Conservation (phyloP, 2,329 filamentous ascomycete genomes). For the Zasmidium cellare region DNA sequence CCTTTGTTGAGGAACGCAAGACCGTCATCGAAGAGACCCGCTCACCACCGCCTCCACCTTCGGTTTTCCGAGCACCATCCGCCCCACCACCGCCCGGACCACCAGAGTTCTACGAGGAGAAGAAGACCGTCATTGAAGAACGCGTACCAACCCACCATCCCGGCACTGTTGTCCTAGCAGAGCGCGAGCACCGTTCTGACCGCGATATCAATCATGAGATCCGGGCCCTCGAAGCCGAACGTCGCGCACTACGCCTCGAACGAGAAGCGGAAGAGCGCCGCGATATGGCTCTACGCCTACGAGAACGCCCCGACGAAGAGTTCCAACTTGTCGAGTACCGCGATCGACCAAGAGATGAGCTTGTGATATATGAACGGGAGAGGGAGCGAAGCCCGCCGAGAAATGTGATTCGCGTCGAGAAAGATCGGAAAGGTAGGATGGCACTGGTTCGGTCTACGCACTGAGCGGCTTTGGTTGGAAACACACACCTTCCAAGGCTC, state of each 20-base stretch:
- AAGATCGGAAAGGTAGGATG: slow-evolving; percentile 96
- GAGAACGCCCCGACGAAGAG: slow-evolving; percentile 52
- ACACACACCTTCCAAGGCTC: background rate
- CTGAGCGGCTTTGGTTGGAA: slow-evolving; percentile 37
- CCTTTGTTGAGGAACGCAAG: slow-evolving; percentile 29
- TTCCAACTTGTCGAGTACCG: slow-evolving; percentile 47
- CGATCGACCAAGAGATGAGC: slow-evolving; percentile 60
- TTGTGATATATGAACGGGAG: slow-evolving; percentile 54
- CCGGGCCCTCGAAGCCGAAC: slow-evolving; percentile 67
- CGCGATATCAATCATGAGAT: slow-evolving; percentile 74
- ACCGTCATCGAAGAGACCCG: slow-evolving; percentile 32
- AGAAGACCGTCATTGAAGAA: slow-evolving; percentile 33
- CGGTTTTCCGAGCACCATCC: slow-evolving; percentile 12
- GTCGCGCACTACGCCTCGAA: slow-evolving; percentile 58
- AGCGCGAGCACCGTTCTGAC: slow-evolving; percentile 41
- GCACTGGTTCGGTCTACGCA: slow-evolving; percentile 76
- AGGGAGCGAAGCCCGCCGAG: slow-evolving; percentile 40
- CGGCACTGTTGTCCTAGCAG: slow-evolving; percentile 21
- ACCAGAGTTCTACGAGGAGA: slow-evolving; percentile 33
- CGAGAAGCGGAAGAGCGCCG: slow-evolving; percentile 49
- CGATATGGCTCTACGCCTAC: slow-evolving; percentile 40
- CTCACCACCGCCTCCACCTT: slow-evolving; percentile 20
- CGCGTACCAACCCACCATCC: slow-evolving; percentile 22
- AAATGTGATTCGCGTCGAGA: slow-evolving; percentile 70
- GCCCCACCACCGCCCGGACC: slow-evolving; percentile 20